Evolutionary conservation across 192 early-diverging fungal genomes (phyloP), one percentile per base, ranked within the genome.

Genomic region (Coemansia biformis): DNA sequence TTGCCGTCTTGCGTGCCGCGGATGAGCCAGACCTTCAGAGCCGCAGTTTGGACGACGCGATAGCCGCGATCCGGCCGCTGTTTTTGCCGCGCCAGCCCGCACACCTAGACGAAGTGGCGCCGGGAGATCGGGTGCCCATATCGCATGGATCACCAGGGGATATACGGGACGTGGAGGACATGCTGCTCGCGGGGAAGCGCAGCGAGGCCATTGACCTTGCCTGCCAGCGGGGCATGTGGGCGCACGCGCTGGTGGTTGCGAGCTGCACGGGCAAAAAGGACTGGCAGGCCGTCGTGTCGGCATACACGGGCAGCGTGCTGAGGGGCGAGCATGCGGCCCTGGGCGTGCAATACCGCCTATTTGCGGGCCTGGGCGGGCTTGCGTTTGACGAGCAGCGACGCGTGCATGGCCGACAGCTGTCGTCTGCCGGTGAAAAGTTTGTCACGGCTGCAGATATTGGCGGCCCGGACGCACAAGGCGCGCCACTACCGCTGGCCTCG

Each of bases 211-310:
- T 76, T 18, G 52, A 64, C 15, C 16, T 66, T 15, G 78, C 83
- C 1, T 60, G 78, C 29, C 41, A 73, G 37, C 48, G 43, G 31
- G 59, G 61, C 5, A 43, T 93, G 32, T 99, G 96, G 96, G 65
- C 85, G 1, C 89, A 96, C 65, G 96, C 92, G 6, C 77, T 96
- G 16, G 80, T 95, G 8, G 84, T 99, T 60, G 83, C 86, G 26
- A 93, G 87, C 53, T 85, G 88, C 49, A 83, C 92, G 5, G 85
- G 87, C 51, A 85, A 88, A 54, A 84, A 87, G 21, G 66, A 80
- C 1, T 96, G 92, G 82, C 79, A 82, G 38, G 81, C 87, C 8
- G 88, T 90, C 1, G 80, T 95, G 34, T 70, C 66, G 16, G 60
- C 81, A 18, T 92, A 93, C 64, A 69, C 80, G 4, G 72, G 77